phyloP scores from a whole-genome alignment of 2,329 filamentous ascomycete genomes.

The Thielaviopsis musarum region DNA sequence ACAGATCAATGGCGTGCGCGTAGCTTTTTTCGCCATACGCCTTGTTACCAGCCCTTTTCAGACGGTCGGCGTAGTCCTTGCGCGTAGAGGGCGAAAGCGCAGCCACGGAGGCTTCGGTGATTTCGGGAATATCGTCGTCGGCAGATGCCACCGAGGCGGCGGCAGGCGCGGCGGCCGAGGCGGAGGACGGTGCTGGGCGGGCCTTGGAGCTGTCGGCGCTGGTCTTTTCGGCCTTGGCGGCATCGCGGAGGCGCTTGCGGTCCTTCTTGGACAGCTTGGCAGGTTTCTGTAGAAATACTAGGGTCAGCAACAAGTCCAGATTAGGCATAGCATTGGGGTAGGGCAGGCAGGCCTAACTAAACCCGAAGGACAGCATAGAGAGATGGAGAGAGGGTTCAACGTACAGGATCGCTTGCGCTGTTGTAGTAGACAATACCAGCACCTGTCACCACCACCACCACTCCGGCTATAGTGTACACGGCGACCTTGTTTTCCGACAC shows the following conservation, averaged over 20 bases:
- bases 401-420: slow-evolving; percentile 42
- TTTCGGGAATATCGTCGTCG: slow-evolving; percentile 53
- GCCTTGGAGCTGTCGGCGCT: slow-evolving; percentile 3
- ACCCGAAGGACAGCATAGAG: background rate
- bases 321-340: background rate
- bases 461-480: slow-evolving; percentile 90
- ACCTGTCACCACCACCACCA: slow-evolving; percentile 78
- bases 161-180: slow-evolving; percentile 2
- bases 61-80: slow-evolving; percentile 72
- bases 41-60: slow-evolving; percentile 93
- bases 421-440: slow-evolving; percentile 85
- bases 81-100: slow-evolving; percentile 46
- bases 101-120: slow-evolving; percentile 39
- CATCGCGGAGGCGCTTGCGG: slow-evolving; percentile 56
- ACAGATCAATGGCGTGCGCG: slow-evolving; percentile 81
- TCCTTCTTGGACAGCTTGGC: slow-evolving; percentile 75
- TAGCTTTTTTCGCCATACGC: slow-evolving; percentile 92
- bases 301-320: background rate
- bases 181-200: slow-evolving; percentile 4
- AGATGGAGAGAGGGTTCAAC: slow-evolving; percentile 15
- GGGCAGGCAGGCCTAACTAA: background rate
- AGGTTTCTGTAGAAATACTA: slow-evolving; percentile 29
- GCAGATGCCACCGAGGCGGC: slow-evolving; percentile 24
- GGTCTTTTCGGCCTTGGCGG: slow-evolving; percentile 27
- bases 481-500: slow-evolving; percentile 88